A percentile compares a stretch with the other conserved stretches of the same genome.
Conservation (phyloP, 2,329 filamentous ascomycete species). For the Conoideocrella luteorostrata region DNA sequence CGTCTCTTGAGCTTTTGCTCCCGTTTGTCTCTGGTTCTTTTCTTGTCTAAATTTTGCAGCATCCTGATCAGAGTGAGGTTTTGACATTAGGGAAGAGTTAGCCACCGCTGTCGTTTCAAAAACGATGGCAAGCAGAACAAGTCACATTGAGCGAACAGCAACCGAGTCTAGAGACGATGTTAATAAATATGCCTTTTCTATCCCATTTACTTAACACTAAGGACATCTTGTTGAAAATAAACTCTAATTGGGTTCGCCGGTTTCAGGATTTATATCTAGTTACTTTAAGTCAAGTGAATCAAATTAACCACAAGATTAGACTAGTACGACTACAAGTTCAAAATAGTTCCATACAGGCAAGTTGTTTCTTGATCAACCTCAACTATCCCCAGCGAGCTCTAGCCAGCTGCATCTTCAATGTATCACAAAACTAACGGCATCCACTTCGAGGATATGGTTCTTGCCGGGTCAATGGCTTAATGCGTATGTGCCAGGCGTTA, state of each 20-base stretch:
- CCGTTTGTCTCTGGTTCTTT: no score
- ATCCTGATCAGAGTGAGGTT: no score
- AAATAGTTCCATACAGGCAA: slow-evolving; percentile 40
- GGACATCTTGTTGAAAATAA: neutral
- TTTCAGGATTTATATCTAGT: slow-evolving; percentile 52
- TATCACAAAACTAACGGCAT: no score
- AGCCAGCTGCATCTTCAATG: no score
- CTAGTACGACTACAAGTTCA: slow-evolving; percentile 59
- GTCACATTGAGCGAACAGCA: neutral
- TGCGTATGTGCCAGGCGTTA: slow-evolving; percentile 62
- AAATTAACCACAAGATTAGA: slow-evolving; percentile 61
- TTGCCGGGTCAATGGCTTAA: slow-evolving; percentile 85
- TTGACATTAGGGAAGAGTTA: no score
- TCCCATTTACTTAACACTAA: neutral
- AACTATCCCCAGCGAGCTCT: no score
- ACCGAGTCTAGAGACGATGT: neutral
- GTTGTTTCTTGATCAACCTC: no score
- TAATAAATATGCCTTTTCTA: neutral
- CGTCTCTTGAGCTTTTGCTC: no score
- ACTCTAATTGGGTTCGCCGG: neutral
- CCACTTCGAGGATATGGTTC: no score
- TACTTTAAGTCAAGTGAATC: slow-evolving; percentile 51
- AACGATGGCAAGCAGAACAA: no score
- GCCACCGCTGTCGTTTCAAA: no score
- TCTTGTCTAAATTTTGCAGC: no score